These are phyloP conservation scores for Glycyrrhiza uralensis DNA, from an alignment of 306 rosid genomes.

Conservation along the genomic window DNA sequence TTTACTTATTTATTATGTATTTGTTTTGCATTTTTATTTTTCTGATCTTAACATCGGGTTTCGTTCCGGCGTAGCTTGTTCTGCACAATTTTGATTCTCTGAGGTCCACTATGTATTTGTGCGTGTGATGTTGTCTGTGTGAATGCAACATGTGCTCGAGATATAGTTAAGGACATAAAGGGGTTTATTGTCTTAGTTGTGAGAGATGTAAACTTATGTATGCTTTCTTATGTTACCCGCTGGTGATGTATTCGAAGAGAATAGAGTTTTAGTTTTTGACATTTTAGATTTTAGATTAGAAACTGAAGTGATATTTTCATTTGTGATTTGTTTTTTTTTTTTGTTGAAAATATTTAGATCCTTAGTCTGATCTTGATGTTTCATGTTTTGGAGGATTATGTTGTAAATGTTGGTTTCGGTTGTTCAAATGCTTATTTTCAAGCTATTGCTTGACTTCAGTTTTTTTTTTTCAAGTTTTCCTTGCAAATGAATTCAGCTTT, in stretches of 20 bases:
- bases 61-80: not conserved
- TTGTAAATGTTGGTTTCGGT: not conserved
- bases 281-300: not conserved
- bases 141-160: not conserved
- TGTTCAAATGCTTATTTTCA: not conserved
- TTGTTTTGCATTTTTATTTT: not conserved
- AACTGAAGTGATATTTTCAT: not conserved
- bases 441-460: not conserved
- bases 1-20: not conserved
- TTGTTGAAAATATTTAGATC: not conserved
- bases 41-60: not conserved
- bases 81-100: not conserved
- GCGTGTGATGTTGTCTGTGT: not conserved
- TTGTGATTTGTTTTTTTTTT: not conserved
- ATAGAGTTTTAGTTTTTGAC: not conserved
- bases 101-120: not conserved
- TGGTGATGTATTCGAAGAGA: not conserved
- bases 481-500: not conserved
- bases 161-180: not conserved
- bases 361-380: not conserved
- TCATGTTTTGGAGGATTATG: not conserved
- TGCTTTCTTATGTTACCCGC: not conserved
- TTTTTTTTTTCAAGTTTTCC: not conserved
- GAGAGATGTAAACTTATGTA: too few relatives aligned
- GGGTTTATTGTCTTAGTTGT: too few relatives aligned